These are phyloP conservation scores for Kodamaea neixiangensis DNA, from an alignment of 805 yeast species.

Conservation along the genomic window DNA sequence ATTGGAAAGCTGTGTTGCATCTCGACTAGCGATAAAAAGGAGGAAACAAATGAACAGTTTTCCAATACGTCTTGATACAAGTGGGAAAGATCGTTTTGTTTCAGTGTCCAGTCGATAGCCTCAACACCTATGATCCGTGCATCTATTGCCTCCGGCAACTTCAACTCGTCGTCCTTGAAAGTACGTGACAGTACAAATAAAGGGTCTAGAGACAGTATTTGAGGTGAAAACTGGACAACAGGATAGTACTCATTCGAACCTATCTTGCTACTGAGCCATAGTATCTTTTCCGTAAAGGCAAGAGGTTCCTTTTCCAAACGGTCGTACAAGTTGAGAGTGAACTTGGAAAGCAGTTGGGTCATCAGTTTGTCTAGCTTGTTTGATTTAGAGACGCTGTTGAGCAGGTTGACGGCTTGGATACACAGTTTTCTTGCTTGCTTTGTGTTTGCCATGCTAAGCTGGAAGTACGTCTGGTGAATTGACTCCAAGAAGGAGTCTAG, in stretches of 20 bases:
- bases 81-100: conserved; percentile 8
- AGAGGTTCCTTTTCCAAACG: not conserved
- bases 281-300: conserved; percentile 19
- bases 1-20: conserved; percentile 8
- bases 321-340: conserved; percentile 25
- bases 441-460: conserved; percentile 17
- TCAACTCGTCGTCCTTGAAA: conserved; percentile 1
- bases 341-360: conserved; percentile 18
- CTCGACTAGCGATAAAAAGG: conserved; percentile 54
- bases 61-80: conserved; percentile 53
- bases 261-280: conserved; percentile 31
- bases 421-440: conserved; percentile 20
- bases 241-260: conserved; percentile 21
- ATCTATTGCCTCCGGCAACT: conserved; percentile 8
- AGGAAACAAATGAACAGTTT: conserved; percentile 77
- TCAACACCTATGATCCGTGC: not conserved
- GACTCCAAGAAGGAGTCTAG: conserved; percentile 7
- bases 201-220: conserved; percentile 6
- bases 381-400: conserved; percentile 21
- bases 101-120: conserved; percentile 9
- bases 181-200: conserved; percentile 2
- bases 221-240: conserved; percentile 16
- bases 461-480: conserved; percentile 3
- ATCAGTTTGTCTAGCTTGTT: not conserved
- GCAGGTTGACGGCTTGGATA: conserved; percentile 24